phyloP scores from a whole-genome alignment of 306 rosid genomes.

The Glycine soja region DNA sequence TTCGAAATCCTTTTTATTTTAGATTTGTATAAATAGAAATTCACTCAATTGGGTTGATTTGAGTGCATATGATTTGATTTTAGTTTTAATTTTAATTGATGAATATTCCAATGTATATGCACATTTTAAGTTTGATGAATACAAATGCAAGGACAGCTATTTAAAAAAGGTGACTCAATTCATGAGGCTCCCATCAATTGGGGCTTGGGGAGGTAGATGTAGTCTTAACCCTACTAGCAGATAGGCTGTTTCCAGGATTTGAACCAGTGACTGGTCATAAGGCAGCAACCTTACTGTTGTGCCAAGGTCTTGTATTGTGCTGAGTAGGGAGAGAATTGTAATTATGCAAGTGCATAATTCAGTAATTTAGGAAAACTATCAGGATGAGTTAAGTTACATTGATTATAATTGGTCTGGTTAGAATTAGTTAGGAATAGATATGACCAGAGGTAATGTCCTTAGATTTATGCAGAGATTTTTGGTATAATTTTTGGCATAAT shows the following conservation, averaged over 20 bases:
- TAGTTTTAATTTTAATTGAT: slow-evolving; percentile 3
- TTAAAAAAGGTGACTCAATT: neutral
- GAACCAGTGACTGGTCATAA: neutral
- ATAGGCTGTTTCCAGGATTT: neutral
- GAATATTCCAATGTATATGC: slow-evolving; percentile 1
- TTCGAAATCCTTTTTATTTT: slow-evolving; percentile 33
- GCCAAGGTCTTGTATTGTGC: neutral
- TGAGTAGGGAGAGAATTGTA: slow-evolving; percentile 36
- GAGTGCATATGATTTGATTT: slow-evolving; percentile 27
- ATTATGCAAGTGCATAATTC: slow-evolving; percentile 3
- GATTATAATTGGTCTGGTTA: slow-evolving; percentile 14
- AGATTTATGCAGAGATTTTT: slow-evolving; percentile 24
- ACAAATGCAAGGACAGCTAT: slow-evolving; percentile 8
- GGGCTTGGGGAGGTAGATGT: neutral
- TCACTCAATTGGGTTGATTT: slow-evolving; percentile 25
- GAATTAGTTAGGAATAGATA: slow-evolving; percentile 25
- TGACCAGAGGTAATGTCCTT: neutral
- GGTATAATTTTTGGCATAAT: slow-evolving; percentile 12
- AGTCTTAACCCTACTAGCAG: neutral
- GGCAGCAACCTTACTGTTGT: neutral
- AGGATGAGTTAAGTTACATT: neutral
- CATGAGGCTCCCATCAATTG: neutral
- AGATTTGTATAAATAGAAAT: slow-evolving; percentile 28
- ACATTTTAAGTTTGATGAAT: neutral
- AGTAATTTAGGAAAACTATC: slow-evolving; percentile 20